Percentiles rank a stretch among this genome's conserved stretches.
These are phyloP conservation scores for Oldenlandia corymbosa DNA, from an alignment of 257 asterid genomes.

Conservation along the genomic window DNA sequence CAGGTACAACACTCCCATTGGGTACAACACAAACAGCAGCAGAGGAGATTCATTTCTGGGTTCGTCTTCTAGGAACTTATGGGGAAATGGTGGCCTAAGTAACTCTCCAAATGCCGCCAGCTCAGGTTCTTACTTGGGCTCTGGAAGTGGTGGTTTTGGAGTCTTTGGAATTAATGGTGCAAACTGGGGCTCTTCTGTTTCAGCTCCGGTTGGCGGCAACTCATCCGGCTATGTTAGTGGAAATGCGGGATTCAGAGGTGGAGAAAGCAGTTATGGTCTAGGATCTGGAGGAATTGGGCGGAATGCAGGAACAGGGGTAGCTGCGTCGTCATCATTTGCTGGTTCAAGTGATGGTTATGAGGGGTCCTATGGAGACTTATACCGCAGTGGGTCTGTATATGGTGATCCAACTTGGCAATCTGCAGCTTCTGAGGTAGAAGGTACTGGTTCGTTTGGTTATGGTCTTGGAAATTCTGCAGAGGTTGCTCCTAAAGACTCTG, in stretches of 20 bases:
- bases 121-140: conserved; percentile 54
- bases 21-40: conserved; percentile 46
- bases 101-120: conserved; percentile 42
- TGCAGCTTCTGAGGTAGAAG: conserved; percentile 38
- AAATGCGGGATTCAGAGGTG: conserved; percentile 50
- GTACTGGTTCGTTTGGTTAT: conserved; percentile 41
- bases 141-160: conserved; percentile 55
- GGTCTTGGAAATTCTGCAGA: conserved; percentile 40
- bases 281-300: conserved; percentile 66
- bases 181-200: conserved; percentile 65
- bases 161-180: conserved; percentile 59
- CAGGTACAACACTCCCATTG: conserved; percentile 65
- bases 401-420: conserved; percentile 47
- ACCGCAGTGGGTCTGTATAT: conserved; percentile 30
- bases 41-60: conserved; percentile 50
- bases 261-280: conserved; percentile 46
- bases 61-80: conserved; percentile 47
- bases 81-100: conserved; percentile 66
- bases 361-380: conserved; percentile 37
- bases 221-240: conserved; percentile 48
- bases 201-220: conserved; percentile 44
- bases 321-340: conserved; percentile 42
- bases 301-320: conserved; percentile 39
- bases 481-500: conserved; percentile 36
- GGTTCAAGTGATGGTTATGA: conserved; percentile 43